phyloP scores from a whole-genome alignment of 805 yeast species.

The Tetrapisispora iriomotensis region DNA sequence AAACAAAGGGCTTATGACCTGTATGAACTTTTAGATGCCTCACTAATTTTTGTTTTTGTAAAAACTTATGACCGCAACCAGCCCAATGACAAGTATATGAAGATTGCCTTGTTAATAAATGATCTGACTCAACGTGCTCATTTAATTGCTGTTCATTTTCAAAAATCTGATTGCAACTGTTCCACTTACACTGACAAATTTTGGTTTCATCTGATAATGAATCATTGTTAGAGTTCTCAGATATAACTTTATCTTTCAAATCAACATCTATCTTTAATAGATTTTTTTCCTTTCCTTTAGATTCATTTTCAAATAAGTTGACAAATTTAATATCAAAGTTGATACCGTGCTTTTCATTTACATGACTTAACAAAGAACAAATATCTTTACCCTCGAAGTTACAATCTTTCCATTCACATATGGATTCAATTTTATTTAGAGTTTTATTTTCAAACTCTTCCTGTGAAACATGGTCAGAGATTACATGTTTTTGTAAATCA shows the following conservation, averaged over 20 bases:
- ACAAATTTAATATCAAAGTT: conserved; percentile 24
- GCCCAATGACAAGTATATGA: conserved; percentile 68
- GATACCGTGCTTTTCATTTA: conserved; percentile 39
- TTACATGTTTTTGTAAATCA: conserved; percentile 43
- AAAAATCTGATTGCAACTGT: conserved; percentile 43
- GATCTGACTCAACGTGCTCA: conserved; percentile 56
- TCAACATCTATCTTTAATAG: conserved; percentile 3
- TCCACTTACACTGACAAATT: conserved; percentile 22
- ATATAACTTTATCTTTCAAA: not conserved
- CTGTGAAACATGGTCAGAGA: conserved; percentile 37
- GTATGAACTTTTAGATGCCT: conserved; percentile 89
- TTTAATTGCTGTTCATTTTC: conserved; percentile 51
- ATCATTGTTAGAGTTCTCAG: too few species aligned
- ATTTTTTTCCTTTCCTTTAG: not conserved
- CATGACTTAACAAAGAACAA: conserved; percentile 48
- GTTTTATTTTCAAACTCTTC: conserved; percentile 7
- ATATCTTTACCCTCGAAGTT: conserved; percentile 44
- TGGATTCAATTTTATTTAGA: not conserved
- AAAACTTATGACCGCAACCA: conserved; percentile 62
- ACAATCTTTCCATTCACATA: conserved; percentile 75
- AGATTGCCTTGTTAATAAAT: conserved; percentile 66
- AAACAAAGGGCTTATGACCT: conserved; percentile 67
- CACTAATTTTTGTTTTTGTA: conserved; percentile 75
- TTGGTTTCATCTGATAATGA: not conserved
- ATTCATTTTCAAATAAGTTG: conserved; percentile 6